Conservation (phyloP, 1,139 yeast species). For the Sugiyamaella paludigena region DNA sequence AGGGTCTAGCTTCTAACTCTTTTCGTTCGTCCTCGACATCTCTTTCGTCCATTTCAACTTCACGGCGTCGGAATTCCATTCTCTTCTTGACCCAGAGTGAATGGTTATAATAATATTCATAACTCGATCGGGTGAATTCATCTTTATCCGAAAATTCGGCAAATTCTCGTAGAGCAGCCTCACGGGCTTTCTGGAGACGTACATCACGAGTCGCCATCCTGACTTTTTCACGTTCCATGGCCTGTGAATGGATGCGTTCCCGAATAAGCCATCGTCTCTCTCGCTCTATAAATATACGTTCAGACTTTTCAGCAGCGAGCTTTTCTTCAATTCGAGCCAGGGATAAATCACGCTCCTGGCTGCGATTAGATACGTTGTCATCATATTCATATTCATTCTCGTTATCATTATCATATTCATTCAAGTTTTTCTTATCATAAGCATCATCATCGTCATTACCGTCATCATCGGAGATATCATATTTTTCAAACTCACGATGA, state of each 20-base stretch:
- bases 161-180: conserved; percentile 23
- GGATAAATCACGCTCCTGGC: conserved; percentile 13
- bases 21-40: conserved; percentile 30
- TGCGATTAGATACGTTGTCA: conserved; percentile 14
- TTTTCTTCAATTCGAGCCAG: conserved; percentile 15
- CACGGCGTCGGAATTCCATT: conserved; percentile 29
- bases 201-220: conserved; percentile 23
- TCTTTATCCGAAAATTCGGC: conserved; percentile 29
- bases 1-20: conserved; percentile 20
- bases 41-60: conserved; percentile 31
- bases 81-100: conserved; percentile 37
- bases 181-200: conserved; percentile 21
- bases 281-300: conserved; percentile 24
- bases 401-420: conserved; percentile 14
- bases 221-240: conserved; percentile 26
- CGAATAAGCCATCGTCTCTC: conserved; percentile 30
- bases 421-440: conserved; percentile 17
- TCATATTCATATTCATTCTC: conserved; percentile 23
- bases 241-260: conserved; percentile 27
- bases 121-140: conserved; percentile 21
- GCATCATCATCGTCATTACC: conserved; percentile 22
- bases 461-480: conserved; percentile 19
- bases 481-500: conserved; percentile 12
- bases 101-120: conserved; percentile 36
- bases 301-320: conserved; percentile 19